Conservation (phyloP, 495 filamentous ascomycete species). For the Aspergillus egyptiacus region DNA sequence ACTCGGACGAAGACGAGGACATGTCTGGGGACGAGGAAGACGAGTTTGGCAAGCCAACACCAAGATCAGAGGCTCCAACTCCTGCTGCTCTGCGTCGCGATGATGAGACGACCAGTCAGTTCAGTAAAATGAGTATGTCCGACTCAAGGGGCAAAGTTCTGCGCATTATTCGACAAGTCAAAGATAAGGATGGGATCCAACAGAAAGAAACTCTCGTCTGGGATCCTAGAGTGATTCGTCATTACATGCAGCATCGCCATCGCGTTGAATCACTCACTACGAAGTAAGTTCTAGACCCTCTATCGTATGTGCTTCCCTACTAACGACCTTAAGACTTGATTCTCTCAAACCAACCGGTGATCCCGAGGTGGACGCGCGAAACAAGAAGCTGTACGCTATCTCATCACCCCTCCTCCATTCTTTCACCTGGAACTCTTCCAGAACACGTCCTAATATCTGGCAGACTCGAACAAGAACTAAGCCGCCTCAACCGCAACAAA, state of each 20-base stretch:
- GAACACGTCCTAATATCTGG: background rate
- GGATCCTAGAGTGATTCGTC: conserved; percentile 68
- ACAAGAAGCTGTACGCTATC: conserved; percentile 43
- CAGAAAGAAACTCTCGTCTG: conserved; percentile 57
- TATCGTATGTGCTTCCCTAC: background rate
- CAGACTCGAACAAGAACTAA: conserved; percentile 70
- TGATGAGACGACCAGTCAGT: conserved; percentile 82
- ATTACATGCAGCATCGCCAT: conserved; percentile 51
- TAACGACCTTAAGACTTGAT: conserved; percentile 38
- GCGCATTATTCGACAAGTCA: conserved; percentile 64
- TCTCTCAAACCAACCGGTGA: conserved; percentile 69
- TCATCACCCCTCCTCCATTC: conserved; percentile 4
- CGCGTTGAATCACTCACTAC: conserved; percentile 57
- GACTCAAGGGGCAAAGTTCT: conserved; percentile 67
- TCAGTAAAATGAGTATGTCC: conserved; percentile 67
- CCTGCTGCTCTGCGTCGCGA: conserved; percentile 50
- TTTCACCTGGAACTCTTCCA: background rate
- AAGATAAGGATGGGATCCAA: conserved; percentile 56
- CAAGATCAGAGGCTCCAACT: conserved; percentile 55
- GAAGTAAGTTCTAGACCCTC: conserved; percentile 47
- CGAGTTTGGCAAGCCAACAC: conserved; percentile 55
- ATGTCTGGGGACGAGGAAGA: conserved; percentile 64
- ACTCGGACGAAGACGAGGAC: conserved; percentile 56
- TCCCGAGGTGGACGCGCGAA: conserved; percentile 59
- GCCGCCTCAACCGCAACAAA: conserved; percentile 79